Base-by-base conservation (phyloP, 2,329 filamentous ascomycete genomes). In the Pezicula carpinea region DNA sequence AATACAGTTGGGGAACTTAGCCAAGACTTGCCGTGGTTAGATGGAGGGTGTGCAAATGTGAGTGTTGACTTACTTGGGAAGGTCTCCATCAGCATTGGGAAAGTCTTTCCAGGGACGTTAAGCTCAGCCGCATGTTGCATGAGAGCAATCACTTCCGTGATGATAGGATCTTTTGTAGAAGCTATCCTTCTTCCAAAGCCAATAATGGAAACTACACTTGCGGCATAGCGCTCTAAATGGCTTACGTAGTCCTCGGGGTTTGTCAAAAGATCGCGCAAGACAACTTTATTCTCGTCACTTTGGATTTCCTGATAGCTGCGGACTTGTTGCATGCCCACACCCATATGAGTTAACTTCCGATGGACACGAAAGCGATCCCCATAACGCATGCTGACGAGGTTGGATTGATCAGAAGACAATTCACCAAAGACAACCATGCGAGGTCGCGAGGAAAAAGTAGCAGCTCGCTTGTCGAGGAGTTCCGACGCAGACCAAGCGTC, bases 61-160 rank as follows among this genome's bases (percentile, higher is more conserved):
- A 22, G 15, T 2, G 10, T n/a, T 1, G n/a, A 51, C 53, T 49
- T 31, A 57, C 54, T 39, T 39, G 54, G 54, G 32, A 57, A 55
- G 10, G 54, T 53, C 43, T 57, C 54, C 51, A 57, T 52, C 5
- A 57, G 48, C 54, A 57, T 57, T 0, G 54, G 54, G 18, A 57
- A 55, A 13, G 40, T 54, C 23, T 57, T 57, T 5, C 55, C 53
- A 17, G 55, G 55, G 2, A 57, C 53, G 18, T 55, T 55, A 32
- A 57, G 40, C 32, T 57, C 55, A 39, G 51, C 55, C 17, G 54
- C 53, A 32, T 49, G 18, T 46, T 57, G 51, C 55, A 57, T 57
- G 4, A 57, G 41, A 2, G 53, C 53, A 15, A 57, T 23, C 15
- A 55, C 55, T 29, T 54, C 53, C 26, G 49, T 53, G 19, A 55